These are phyloP conservation scores for Cryphonectria japonica DNA, from an alignment of 2,329 filamentous ascomycete species.

Conservation along the genomic window DNA sequence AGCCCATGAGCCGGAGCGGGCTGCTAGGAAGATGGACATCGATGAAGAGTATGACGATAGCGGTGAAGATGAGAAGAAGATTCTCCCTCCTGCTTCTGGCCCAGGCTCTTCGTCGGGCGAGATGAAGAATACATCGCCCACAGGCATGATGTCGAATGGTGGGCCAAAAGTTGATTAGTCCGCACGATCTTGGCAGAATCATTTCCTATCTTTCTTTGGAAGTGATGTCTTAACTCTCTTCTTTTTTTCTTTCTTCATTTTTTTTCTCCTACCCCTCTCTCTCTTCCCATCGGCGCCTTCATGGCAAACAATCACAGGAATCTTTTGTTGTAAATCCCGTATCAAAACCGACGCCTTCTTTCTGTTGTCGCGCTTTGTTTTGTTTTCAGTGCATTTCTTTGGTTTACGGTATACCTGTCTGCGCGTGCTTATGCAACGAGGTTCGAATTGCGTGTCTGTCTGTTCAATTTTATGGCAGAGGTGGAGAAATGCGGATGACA, in stretches of 20 bases:
- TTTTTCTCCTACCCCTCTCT: background rate
- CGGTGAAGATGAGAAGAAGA: slow-evolving; percentile 80
- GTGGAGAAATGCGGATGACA: background rate
- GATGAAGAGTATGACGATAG: slow-evolving; percentile 98
- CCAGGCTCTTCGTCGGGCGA: slow-evolving; percentile 52
- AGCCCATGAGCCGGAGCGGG: slow-evolving; percentile 75
- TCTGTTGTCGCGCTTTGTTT: slow-evolving; percentile 7
- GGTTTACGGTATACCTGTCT: slow-evolving; percentile 21
- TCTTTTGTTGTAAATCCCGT: background rate
- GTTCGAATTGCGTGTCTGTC: background rate
- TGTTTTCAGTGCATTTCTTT: background rate
- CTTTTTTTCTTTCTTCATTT: background rate
- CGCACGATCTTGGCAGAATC: background rate
- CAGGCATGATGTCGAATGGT: slow-evolving; percentile 33
- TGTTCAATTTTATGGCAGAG: background rate
- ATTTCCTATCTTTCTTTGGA: background rate
- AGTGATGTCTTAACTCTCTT: background rate
- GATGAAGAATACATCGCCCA: slow-evolving; percentile 56
- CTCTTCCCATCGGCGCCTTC: background rate
- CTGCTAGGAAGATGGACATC: slow-evolving; percentile 93
- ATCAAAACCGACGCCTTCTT: background rate
- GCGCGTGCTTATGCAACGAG: slow-evolving; percentile 20
- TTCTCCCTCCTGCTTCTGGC: slow-evolving; percentile 42
- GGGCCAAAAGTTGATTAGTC: slow-evolving; percentile 26
- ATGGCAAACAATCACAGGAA: background rate